These are phyloP conservation scores for Aureobasidium lini DNA, from an alignment of 2,329 filamentous ascomycete genomes.

Conservation along the genomic window DNA sequence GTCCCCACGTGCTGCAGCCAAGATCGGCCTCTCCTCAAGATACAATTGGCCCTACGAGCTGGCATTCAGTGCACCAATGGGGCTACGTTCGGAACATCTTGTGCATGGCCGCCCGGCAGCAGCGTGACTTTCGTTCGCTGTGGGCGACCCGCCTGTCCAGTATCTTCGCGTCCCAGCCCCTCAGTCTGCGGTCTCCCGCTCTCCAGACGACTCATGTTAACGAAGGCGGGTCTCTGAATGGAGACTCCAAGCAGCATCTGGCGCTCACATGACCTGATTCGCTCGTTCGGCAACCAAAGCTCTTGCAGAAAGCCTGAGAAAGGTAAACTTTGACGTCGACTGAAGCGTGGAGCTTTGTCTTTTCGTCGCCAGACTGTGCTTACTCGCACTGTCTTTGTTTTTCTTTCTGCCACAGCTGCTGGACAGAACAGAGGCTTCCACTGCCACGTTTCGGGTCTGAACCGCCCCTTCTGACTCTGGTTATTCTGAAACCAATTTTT, in stretches of 20 bases:
- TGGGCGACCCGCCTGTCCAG: neutral
- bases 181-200: neutral
- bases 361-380: neutral
- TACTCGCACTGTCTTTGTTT: constrained; percentile 1
- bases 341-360: constrained; percentile 10
- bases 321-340: constrained; percentile 25
- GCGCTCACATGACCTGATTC: constrained; percentile 21
- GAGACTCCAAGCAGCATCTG: constrained; percentile 17
- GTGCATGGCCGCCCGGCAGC: neutral
- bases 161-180: neutral
- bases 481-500: constrained; percentile 4
- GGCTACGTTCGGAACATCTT: neutral
- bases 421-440: neutral
- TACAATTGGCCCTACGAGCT: constrained; percentile 10
- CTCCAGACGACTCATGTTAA: neutral
- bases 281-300: constrained; percentile 11
- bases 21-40: neutral
- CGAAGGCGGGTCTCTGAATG: neutral
- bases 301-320: constrained; percentile 17
- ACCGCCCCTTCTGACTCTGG: neutral
- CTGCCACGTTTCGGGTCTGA: neutral
- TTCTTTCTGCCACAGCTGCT: neutral
- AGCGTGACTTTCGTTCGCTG: constrained; percentile 1
- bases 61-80: neutral
- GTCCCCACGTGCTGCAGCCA: constrained; percentile 9